Evolutionary conservation across 768 basidiomycete genomes (phyloP), one percentile per base, ranked within the genome.

Genomic region (Xerocomellus intermedius): DNA sequence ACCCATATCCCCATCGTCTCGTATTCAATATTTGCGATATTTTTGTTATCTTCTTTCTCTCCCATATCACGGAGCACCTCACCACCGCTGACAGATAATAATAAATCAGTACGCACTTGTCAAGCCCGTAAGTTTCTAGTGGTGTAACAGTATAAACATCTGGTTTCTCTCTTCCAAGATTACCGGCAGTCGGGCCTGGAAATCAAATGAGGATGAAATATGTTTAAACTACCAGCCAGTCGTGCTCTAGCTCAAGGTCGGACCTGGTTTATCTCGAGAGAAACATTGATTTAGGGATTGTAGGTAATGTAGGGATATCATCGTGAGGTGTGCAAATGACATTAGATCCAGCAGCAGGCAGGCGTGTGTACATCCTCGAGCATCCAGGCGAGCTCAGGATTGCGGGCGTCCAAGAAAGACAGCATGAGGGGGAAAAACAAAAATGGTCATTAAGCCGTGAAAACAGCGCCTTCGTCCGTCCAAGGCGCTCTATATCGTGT

Each of bases 261-360:
- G 46, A 33, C 39, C 24, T 3, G 38, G 17, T 13, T 19, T 21
- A 5, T 50, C 39, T 38, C 37, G 30, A 44, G 42, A 46, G 38
- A 41, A 19, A 30, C 28, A 60, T 55, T 33, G 43, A 54, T 58
- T 61, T 61, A 56, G 52, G 49, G 44, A 22, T 26, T 42, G 58
- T 52, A 61, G 45, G 54, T 69, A 67, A 44, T 60, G 58, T 68
- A 69, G 39, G 64, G 67, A 68, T 68, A 69, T 68, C 59, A 54
- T 63, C 42, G 56, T 48, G 45, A 64, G 32, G 62, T 58, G 62
- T 48, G 44, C 39, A 39, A 53, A 43, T n/a, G 55, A 44, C 22
- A 53, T 55, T 57, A 60, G 41, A 56, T 58, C 28, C 39, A 53
- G 38, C 16, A 52, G 42, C 36, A 46, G 42, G 19, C 38, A 49